phyloP scores from a whole-genome alignment of 75 land plant species.

The Picea glauca region DNA sequence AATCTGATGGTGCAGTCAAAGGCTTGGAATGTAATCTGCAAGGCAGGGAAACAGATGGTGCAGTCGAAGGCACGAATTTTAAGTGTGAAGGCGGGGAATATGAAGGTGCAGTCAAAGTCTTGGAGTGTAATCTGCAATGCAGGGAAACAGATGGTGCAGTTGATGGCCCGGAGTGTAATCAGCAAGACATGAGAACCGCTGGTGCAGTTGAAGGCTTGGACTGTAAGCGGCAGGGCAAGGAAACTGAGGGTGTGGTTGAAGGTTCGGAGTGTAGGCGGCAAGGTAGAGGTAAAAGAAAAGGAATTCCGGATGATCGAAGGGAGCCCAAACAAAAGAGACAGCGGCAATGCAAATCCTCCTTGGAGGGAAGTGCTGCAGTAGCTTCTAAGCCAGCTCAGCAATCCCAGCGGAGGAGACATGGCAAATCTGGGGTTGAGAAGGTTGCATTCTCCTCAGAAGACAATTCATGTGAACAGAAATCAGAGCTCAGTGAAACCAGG shows the following conservation, averaged over 20 bases:
- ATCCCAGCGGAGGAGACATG: not conserved
- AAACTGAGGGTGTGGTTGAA: not conserved
- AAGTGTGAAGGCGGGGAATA: not conserved
- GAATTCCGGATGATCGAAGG: not conserved
- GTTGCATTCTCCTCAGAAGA: not conserved
- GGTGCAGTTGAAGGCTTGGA: no score
- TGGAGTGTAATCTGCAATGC: not conserved
- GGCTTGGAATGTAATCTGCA: not conserved
- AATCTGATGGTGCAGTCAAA: not conserved
- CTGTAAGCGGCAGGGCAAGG: not conserved
- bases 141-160: not conserved
- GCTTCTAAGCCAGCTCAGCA: no score
- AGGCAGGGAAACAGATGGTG: not conserved
- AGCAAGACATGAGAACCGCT: no score
- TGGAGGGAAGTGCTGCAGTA: not conserved
- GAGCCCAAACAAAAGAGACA: not conserved
- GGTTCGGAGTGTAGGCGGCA: not conserved
- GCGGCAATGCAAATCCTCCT: not conserved
- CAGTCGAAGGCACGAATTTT: no score
- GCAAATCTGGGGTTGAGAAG: not conserved
- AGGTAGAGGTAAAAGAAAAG: not conserved
- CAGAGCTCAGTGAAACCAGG: not conserved
- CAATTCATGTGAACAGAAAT: conserved; percentile 1
- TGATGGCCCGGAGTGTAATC: no score
- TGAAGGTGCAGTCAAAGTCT: not conserved